Base-by-base conservation (phyloP, 371 early-diverging fungal genomes). In the Mortierella sp. region DNA sequence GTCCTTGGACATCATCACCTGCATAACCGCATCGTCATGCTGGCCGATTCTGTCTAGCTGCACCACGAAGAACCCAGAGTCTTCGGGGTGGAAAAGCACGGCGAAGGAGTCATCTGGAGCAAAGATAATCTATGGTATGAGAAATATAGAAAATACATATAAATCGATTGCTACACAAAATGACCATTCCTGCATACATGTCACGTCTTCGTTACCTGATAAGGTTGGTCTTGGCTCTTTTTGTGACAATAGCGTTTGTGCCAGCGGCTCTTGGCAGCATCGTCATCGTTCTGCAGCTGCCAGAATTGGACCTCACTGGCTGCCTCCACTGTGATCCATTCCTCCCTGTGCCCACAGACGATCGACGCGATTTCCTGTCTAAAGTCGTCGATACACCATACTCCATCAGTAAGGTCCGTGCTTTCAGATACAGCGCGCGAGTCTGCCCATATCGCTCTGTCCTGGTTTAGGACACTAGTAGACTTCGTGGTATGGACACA, bases 361-460 rank as follows among this genome's bases (percentile, higher is more conserved):
- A 53, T 49, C 7, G 57, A 57, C 5, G 23, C 14, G 2, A 62
- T 49, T 2, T 28, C 46, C 28, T 39, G 6, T 7, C 26, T 46
- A 43, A 31, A 30, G 28, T 65, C 58, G 17, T 65, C 66, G 23
- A 72, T 72, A n/a, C 72, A 72, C 72, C 72, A 72, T 11, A 66
- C 57, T 26, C 66, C 62, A 17, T 60, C 66, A 31, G 34, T 34
- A 53, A 51, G 57, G 12, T 31, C 9, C 6, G 72, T 61, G 31
- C 72, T 72, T 30, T 56, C 37, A 15, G 28, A 5, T 2, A 47
- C 39, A 11, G 49, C 37, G 27, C 28, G 47, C 27, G 43, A 17
- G 7, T 43, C 19, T 24, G 53, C 11, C 12, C 23, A 39, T 27
- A 46, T 4, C 12, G 39, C 15, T 50, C 44, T 3, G 21, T 2